Percentiles rank a stretch among this genome's conserved stretches.
phyloP scores from a whole-genome alignment of 805 yeast species.

The Trichomonascus vanleenenianus region DNA sequence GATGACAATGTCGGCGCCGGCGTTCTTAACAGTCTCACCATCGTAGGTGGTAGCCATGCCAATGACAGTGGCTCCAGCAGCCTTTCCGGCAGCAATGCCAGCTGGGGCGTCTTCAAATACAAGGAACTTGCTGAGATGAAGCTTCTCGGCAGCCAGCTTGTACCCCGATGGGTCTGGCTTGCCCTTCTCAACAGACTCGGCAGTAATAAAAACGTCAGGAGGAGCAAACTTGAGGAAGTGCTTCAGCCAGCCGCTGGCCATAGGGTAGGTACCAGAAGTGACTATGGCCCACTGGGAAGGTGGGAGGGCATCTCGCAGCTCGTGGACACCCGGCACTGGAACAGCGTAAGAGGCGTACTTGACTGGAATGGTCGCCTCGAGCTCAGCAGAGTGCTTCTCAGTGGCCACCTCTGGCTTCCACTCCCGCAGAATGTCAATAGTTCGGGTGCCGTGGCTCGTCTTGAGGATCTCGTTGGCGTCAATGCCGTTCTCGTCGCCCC shows the following conservation, averaged over 20 bases:
- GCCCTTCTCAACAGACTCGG: slow-evolving; percentile 70
- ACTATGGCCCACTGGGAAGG: slow-evolving; percentile 71
- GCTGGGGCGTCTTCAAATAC: slow-evolving; percentile 89
- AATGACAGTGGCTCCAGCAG: slow-evolving; percentile 73
- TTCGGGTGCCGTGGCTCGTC: slow-evolving; percentile 77
- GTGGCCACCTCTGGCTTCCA: slow-evolving; percentile 71
- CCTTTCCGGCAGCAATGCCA: slow-evolving; percentile 76
- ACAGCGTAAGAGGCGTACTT: slow-evolving; percentile 65
- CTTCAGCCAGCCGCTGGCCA: slow-evolving; percentile 75
- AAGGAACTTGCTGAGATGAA: slow-evolving; percentile 34
- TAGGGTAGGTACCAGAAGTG: slow-evolving; percentile 70
- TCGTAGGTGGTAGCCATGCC: slow-evolving; percentile 79
- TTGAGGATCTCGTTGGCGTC: slow-evolving; percentile 64
- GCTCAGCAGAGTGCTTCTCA: slow-evolving; percentile 52
- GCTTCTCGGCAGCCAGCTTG: slow-evolving; percentile 32
- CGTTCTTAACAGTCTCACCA: slow-evolving; percentile 55
- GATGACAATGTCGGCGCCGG: slow-evolving; percentile 80
- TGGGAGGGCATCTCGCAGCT: slow-evolving; percentile 35
- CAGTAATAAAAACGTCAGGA: slow-evolving; percentile 76
- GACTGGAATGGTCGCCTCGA: slow-evolving; percentile 64
- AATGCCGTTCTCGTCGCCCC: slow-evolving; percentile 60
- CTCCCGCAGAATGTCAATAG: slow-evolving; percentile 65
- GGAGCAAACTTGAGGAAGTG: slow-evolving; percentile 48
- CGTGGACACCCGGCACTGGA: slow-evolving; percentile 70
- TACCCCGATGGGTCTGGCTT: slow-evolving; percentile 87